Evolutionary conservation across 371 early-diverging fungal species (phyloP), one percentile per base, ranked within the genome.

Genomic region (Encephalitozoon hellem): DNA sequence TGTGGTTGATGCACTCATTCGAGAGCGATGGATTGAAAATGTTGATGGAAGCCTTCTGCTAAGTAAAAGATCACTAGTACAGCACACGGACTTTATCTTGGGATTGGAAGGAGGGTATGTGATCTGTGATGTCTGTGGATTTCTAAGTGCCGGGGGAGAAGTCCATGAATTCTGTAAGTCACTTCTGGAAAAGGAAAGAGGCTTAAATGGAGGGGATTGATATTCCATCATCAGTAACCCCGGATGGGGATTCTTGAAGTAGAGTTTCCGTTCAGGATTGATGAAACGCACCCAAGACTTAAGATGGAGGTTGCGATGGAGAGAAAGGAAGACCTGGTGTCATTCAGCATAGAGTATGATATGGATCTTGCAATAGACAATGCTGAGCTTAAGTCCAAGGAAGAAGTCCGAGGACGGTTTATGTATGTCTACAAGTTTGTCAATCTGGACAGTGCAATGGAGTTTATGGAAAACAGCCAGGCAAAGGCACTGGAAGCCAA

Each of bases 371-470:
- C 2, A 8, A 59, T 78, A 32, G 49, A 72, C 11, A 42, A 68
- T 53, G 49, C 53, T 18, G 39, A 45, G 23, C 47, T 34, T 11
- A 34, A 54, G 21, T 63, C 64, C 1, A 66, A 69, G 43, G 43
- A 51, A 52, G 30, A 71, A 26, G 5, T 9, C 12, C 30, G 43
- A 23, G 59, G 51, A 9, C 9, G 12, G n/a, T 72, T 54, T 49
- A 25, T 77, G 11, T 72, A 77, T 38, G 77, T 72, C 1, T 77
- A 72, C 23, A 66, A 72, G 59, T 77, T 77, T 68, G 54, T 26
- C 52, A 41, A 67, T 68, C 30, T 77, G 15, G 59, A 77, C 49
- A 53, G 55, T 47, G 77, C 77, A 34, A 45, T 77, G 11, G 38
- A 54, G 32, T 77, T 67, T 15, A 47, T 51, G 41, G 42, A 72